Conservation (phyloP, 805 yeast species). For the Naumovozyma baii region DNA sequence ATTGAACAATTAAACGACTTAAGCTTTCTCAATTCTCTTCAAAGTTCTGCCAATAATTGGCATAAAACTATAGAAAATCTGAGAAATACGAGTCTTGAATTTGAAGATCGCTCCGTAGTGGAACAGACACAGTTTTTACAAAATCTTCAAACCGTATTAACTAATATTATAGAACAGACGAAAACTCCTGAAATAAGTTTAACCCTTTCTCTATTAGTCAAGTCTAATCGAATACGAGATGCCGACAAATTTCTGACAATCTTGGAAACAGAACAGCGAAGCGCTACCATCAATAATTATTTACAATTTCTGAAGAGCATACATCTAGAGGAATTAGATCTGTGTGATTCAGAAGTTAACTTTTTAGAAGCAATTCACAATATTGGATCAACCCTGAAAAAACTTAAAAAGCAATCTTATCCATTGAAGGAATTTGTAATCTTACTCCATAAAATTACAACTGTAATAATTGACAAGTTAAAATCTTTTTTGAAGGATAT, state of each 20-base stretch:
- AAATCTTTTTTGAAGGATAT: slow-evolving; percentile 35
- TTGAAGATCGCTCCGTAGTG: slow-evolving; percentile 43
- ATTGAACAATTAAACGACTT: slow-evolving; percentile 40
- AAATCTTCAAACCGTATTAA: slow-evolving; percentile 53
- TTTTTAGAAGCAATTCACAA: slow-evolving; percentile 37
- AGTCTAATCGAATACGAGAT: slow-evolving; percentile 62
- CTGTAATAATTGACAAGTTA: slow-evolving; percentile 43
- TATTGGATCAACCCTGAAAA: slow-evolving; percentile 55
- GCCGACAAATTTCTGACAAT: slow-evolving; percentile 40
- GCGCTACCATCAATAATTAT: slow-evolving; percentile 37
- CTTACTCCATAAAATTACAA: slow-evolving; percentile 55
- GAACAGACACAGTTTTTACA: slow-evolving; percentile 77
- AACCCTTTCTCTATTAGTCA: slow-evolving; percentile 51
- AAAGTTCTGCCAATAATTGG: slow-evolving; percentile 66
- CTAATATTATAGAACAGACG: slow-evolving; percentile 48
- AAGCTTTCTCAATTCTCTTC: slow-evolving; percentile 55
- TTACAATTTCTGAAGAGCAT: slow-evolving; percentile 59
- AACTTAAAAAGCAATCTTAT: slow-evolving; percentile 47
- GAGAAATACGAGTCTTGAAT: slow-evolving; percentile 34
- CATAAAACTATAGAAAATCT: slow-evolving; percentile 50
- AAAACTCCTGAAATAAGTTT: slow-evolving; percentile 42
- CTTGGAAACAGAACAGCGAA: slow-evolving; percentile 32
- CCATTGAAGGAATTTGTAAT: slow-evolving; percentile 56
- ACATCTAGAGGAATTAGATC: slow-evolving; percentile 50
- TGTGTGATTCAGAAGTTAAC: slow-evolving; percentile 37